Evolutionary conservation across 208 protist genomes (phyloP), one percentile per base, ranked within the genome.

Genomic region (Zelonia costaricensis): DNA sequence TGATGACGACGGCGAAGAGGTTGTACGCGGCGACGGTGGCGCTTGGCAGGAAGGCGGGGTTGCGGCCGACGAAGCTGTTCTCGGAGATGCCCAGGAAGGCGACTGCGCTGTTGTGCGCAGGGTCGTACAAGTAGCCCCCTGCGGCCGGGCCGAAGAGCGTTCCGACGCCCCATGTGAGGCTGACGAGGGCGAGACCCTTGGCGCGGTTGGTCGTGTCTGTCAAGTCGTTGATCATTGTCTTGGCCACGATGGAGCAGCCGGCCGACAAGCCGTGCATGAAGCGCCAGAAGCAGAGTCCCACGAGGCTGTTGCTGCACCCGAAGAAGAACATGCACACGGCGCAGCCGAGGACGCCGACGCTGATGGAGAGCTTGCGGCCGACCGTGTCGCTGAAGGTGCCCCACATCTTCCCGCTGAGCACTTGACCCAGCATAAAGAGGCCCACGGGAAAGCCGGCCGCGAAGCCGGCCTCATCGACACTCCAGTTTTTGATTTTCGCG

Each of bases 181-280:
- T 98, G 33, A 99, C 96, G 45, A 98, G 97, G 28, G 97, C 97
- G 55, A 99, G 98, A 39, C 97, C 97, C 51, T 84, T 80, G 9
- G 86, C 79, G 42, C 88, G 70, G 40, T 83, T 91, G 1, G 85
- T 87, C 30, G 65, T 62, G 59, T 94, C 88, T 1, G 88, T 94
- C 31, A 94, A 66, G 55, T 94, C 88, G 39, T 80, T 76, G 45
- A 94, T 91, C 57, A 94, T 80, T 25, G 84, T 88, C 53, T 94
- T 94, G 43, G 88, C 80, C 45, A 83, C 74, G 33, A 94, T 76
- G 1, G 76, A 76, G 66, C 74, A 87, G 10, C 88, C 88, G 12
- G 78, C 85, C 18, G 76, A 69, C 20, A 86, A 53, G 5, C 88
- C 88, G 43, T 94, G 88, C 8, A 85, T n/a, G 54, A 94, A 90